Evolutionary conservation across 2,329 filamentous ascomycete genomes (phyloP), one percentile per base, ranked within the genome.

Genomic region (Phyllosticta citribraziliensis): DNA sequence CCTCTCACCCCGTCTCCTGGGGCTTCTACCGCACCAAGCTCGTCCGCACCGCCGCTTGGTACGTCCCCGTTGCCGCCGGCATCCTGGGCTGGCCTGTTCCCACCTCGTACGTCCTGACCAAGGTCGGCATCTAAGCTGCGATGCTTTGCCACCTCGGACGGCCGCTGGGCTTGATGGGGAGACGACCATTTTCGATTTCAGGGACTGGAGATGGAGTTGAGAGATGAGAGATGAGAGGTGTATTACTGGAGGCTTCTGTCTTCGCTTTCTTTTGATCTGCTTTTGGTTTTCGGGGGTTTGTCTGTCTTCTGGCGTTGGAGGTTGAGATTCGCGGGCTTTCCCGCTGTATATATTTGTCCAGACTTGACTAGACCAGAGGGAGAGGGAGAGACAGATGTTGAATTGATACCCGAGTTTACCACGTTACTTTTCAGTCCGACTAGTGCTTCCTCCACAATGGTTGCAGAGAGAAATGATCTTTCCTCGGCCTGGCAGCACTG

Each of bases 61-160:
- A 67, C 65, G 59, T 74, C 40, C 71, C 72, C 2, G 65, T 67
- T 55, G 66, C 67, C 57, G 66, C 59, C 25, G 33, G 66, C 3
- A 62, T 73, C 3, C 66, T 74, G 14, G 70, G 69, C 25, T 74
- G 72, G 72, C 72, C 72, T 0, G 40, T 73, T 10, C 69, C 66
- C 2, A 68, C 67, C 5, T 65, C 65, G 22, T 65, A 64, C 58
- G 63, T 66, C 52, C 67, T 70, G 60, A 70, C 70, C 52, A 66
- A 66, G n/a, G 64, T 63, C 2, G 67, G 63, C 22, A 67, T 73
- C 66, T 73, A 70, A 73, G 40, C 40, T n/a, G 14, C 5, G 40
- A n/a, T 5, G 35, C 9, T 35, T 35, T 68, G 17, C 9, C 11
- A 53, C 19, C 22, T 22, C 22, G 22, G 19, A 53, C 51, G 5